Evolutionary conservation across 2,329 filamentous ascomycete genomes (phyloP), one percentile per base, ranked within the genome.

Genomic region (Kalmusia sp.): DNA sequence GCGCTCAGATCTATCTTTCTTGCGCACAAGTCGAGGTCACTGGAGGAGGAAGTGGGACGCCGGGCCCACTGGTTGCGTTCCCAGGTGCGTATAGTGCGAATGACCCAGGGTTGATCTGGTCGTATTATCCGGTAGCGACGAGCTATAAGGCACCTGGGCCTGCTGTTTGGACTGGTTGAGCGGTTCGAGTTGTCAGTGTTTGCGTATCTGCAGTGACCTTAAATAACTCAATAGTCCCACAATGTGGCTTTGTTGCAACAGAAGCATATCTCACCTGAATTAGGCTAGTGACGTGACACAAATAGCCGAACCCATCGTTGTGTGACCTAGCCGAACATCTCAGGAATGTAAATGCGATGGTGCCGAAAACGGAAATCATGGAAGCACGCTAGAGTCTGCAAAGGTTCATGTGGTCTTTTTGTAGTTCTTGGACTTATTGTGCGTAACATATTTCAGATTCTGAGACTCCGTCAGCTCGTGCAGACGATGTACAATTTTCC

Each of bases 21-120:
- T 80, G 79, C 59, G 76, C 75, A 0, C 78, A 81, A 62, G 58
- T 81, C 43, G 70, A 76, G 52, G 69, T 80, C 51, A 71, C 68
- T 5, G 72, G 72, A 8, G 66, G 69, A 21, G 74, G 74, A 4
- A 68, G 55, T 46, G 74, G 72, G 41, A 68, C 39, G n/a, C 75
- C 76, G 12, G 62, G 63, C 2, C 72, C 74, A 4, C 55, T 76
- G 15, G 72, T 74, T n/a, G 67, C 73, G 49, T 77, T 79, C 55
- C 77, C 77, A 14, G 77, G 69, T 5, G 77, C 53, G 60, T 78
- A 66, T 72, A 62, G 60, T 38, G 55, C 57, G 14, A 65, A 60
- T 31, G 68, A 72, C 46, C 56, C 68, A 4, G 68, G 68, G 2
- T 51, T 73, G 5, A 58, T 69, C 35, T 71, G 69, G 61, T 63